Percentiles rank a stretch among this genome's conserved stretches.
phyloP scores from a whole-genome alignment of 768 basidiomycete species.

The Hortiboletus campestris region DNA sequence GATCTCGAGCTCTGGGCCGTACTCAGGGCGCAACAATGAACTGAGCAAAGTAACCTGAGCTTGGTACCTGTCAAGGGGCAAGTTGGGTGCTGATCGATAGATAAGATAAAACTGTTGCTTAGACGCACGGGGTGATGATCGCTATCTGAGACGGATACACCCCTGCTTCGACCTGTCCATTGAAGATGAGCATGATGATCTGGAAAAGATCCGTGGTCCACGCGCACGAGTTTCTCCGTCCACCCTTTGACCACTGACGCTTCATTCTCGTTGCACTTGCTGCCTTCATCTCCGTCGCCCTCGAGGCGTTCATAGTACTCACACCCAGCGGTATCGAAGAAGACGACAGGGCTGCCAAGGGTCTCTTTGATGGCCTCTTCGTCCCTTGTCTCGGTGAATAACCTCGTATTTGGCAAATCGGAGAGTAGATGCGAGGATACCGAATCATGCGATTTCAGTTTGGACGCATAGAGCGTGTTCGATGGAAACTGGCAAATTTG shows the following conservation, averaged over 20 bases:
- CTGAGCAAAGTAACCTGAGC: slow-evolving; percentile 88
- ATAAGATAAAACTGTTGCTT: background rate
- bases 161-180: slow-evolving; percentile 53
- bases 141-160: slow-evolving; percentile 74
- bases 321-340: slow-evolving; percentile 93
- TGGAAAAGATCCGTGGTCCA: no score
- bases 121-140: slow-evolving; percentile 76
- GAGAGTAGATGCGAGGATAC: slow-evolving; percentile 72
- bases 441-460: slow-evolving; percentile 65
- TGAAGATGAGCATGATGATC: background rate
- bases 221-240: slow-evolving; percentile 72
- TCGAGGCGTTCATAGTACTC: slow-evolving; percentile 88
- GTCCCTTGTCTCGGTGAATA: slow-evolving; percentile 33
- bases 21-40: slow-evolving; percentile 66
- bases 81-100: background rate
- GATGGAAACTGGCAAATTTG: slow-evolving; percentile 88
- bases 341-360: slow-evolving; percentile 77
- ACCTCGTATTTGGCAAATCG: slow-evolving; percentile 57
- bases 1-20: slow-evolving; percentile 75
- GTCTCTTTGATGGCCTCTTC: slow-evolving; percentile 74
- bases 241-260: slow-evolving; percentile 80
- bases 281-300: slow-evolving; percentile 82
- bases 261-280: slow-evolving; percentile 93
- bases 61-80: slow-evolving; percentile 60
- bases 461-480: slow-evolving; percentile 70